Evolutionary conservation across 2,329 filamentous ascomycete species (phyloP), one percentile per base, ranked within the genome.

Genomic region (Proliferodiscus dingleyae): DNA sequence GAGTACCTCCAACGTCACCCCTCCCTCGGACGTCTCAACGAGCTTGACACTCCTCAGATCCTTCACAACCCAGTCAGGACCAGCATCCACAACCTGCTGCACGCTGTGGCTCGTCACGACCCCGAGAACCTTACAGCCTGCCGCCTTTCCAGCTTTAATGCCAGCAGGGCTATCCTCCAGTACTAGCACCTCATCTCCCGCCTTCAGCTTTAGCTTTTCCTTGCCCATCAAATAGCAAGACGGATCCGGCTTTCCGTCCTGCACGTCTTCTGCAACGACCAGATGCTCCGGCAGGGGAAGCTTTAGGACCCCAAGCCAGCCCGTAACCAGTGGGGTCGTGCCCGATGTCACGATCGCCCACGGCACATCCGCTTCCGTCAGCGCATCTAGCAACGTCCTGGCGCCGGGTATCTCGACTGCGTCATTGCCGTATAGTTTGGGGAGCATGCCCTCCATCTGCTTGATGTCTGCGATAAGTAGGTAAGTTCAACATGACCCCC

Each of bases 261-360:
- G 67, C 23, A 91, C 86, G 29, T 85, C 85, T 69, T 90, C 86
- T 41, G 86, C 87, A 5, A 84, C 82, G 50, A 91, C 77, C 41
- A 90, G 72, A 57, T 81, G 73, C 53, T 77, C 70, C 1, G 86
- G 87, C 30, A 69, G 70, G 11, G 85, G 78, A 43, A 91, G 76
- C 29, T 73, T 67, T 48, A 89, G 72, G 24, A 81, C 78, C 29
- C 75, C 68, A 37, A 90, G 74, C 87, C 87, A 91, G 52, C 86
- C 87, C 39, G 71, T 71, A 5, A 89, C 78, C 9, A 91, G 76
- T 51, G 71, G 80, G 42, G 69, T 63, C 2, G 84, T 87, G 33
- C 85, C 87, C 1, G 84, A 89, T 0, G 81, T 85, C 47, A 90
- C 90, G 57, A 97, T 94, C 41, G 88, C 87, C 93, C 91, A 97